Percentiles rank a stretch among this genome's conserved stretches.
Conservation (phyloP, 805 yeast species). For the Schwanniomyces vanrijiae region DNA sequence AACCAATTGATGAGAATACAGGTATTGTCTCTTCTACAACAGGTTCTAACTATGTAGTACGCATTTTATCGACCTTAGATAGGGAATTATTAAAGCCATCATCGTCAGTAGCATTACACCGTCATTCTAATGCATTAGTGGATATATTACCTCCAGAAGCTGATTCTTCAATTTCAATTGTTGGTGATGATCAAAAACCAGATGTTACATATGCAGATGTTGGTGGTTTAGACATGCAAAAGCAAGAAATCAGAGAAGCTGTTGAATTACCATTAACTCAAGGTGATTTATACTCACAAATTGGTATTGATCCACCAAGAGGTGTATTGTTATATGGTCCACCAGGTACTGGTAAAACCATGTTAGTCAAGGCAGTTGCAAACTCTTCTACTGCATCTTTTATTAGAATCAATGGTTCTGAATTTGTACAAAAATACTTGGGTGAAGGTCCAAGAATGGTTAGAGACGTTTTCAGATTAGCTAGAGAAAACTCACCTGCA, state of each 20-base stretch:
- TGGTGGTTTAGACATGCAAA: slow-evolving; percentile 99
- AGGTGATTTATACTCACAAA: slow-evolving; percentile 92
- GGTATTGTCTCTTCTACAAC: slow-evolving; percentile 98
- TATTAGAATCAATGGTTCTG: slow-evolving; percentile 96
- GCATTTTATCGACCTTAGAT: slow-evolving; percentile 91
- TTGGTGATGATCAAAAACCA: slow-evolving; percentile 91
- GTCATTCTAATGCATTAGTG: slow-evolving; percentile 96
- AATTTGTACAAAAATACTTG: slow-evolving; percentile 94
- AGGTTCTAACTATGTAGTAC: slow-evolving; percentile 95
- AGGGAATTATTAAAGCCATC: slow-evolving; percentile 93
- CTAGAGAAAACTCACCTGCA: slow-evolving; percentile 96
- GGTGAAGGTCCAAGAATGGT: slow-evolving; percentile 99
- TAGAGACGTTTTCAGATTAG: slow-evolving; percentile 94
- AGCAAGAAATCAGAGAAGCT: slow-evolving; percentile 98
- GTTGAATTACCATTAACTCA: slow-evolving; percentile 96
- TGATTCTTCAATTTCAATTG: slow-evolving; percentile 91
- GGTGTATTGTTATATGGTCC: slow-evolving; percentile 99
- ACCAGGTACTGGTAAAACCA: slow-evolving; percentile 99
- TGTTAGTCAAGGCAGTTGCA: slow-evolving; percentile 99
- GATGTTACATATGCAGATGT: slow-evolving; percentile 95
- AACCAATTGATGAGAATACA: slow-evolving; percentile 94
- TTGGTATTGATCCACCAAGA: slow-evolving; percentile 98
- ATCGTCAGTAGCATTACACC: slow-evolving; percentile 94
- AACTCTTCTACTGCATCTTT: slow-evolving; percentile 94
- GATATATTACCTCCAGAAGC: slow-evolving; percentile 99